Evolutionary conservation across 768 basidiomycete species (phyloP).

Genomic region (Kwoniella mangroviensis): DNA sequence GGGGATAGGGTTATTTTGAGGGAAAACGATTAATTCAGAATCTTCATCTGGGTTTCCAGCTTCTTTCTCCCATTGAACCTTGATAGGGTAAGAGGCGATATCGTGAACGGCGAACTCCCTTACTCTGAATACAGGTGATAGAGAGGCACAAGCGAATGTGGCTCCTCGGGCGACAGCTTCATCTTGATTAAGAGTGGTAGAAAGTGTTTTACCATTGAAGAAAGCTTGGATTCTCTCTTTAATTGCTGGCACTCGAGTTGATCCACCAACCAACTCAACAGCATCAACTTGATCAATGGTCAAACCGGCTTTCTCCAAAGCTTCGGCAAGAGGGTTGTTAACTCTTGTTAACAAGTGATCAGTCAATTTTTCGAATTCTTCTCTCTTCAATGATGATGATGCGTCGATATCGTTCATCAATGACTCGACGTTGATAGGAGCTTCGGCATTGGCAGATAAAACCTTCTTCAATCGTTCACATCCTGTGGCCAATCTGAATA

Average conservation of each 20-base stretch:
- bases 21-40: conserved; percentile 88
- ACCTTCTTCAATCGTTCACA: conserved; percentile 97
- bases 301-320: conserved; percentile 78
- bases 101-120: conserved; percentile 91
- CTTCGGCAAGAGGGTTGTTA: conserved; percentile 72
- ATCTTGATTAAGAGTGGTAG: conserved; percentile 94
- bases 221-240: conserved; percentile 81
- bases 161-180: conserved; percentile 95
- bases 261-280: conserved; percentile 91
- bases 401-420: conserved; percentile 97
- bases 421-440: conserved; percentile 88
- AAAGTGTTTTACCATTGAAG: conserved; percentile 81
- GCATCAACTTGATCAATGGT: conserved; percentile 83
- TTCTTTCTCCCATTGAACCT: conserved; percentile 79
- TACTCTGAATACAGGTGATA: conserved; percentile 96
- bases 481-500: conserved; percentile 82
- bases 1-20: conserved; percentile 79
- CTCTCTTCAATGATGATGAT: conserved; percentile 79
- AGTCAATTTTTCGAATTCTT: conserved; percentile 80
- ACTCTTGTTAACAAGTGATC: conserved; percentile 76
- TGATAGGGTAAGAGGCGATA: conserved; percentile 84
- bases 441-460: conserved; percentile 88
- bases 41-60: conserved; percentile 79
- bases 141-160: conserved; percentile 95
- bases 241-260: conserved; percentile 89